Base-by-base conservation (phyloP, 805 yeast genomes). In the Candida oleophila region DNA sequence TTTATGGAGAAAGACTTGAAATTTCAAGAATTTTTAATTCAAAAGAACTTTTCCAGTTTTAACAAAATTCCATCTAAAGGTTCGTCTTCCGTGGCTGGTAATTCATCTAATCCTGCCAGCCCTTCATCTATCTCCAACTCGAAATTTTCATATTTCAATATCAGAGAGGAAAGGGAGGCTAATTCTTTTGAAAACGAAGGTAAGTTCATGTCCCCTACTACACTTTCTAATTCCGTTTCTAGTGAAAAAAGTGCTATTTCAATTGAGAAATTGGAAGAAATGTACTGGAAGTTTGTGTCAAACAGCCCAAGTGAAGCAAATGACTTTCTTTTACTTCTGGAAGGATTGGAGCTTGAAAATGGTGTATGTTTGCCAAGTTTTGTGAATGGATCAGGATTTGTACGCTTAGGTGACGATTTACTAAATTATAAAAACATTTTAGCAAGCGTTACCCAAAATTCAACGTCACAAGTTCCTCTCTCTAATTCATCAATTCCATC, bases 1-100 rank as follows among this genome's bases (percentile, higher is more conserved):
- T 83, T 78, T 55, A 75, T 76, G 61, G 85, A 81, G 42, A 80
- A 79, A 49, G 81, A 82, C 47, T 58, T 69, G 47, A 67, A 66
- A 56, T 68, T 76, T 62, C 66, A 66, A 59, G 65, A 67, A 48
- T 59, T 53, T 37, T 48, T 65, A 3, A 49, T 66, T 2, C 57
- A 53, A 37, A 44, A 46, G 19, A 50, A 55, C 42, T 38, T 40
- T 12, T 20, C 41, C 22, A 25, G 38, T 19, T 57, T 57, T 34
- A 50, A 48, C 37, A 42, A 43, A 18, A 7, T 38, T 8, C 19
- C 12, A 12, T 16, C 22, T 4, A 36, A 36, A 9, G 39, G 39
- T 36, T 20, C 19, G 7, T 16, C 39, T 36, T 19, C 8, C 14
- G 18, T 16, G 19, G 19, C 22, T 36, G 21, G 21, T 20, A 21